Base-by-base conservation (phyloP, 176 grass and related monocot species). In the Cenchrus americanus region DNA sequence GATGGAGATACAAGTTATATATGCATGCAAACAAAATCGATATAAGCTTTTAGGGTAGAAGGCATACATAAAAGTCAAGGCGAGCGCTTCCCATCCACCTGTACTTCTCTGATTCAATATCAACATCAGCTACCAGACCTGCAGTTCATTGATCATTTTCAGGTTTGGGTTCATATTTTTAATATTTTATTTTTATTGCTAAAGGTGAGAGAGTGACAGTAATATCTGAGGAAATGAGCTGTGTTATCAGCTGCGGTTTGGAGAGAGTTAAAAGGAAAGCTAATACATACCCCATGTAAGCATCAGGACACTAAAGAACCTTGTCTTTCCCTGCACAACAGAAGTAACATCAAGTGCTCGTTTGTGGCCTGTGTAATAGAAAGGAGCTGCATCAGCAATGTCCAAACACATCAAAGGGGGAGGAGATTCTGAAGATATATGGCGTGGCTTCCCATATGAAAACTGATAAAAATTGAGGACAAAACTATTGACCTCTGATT, bases 1-100 rank as follows among this genome's bases (percentile, higher is more conserved):
- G 13, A 37, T 37, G 34, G 34, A 37, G 34, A 4, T 37, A 37
- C 34, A 11, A 66, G 48, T 8, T 50, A 3, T 1, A 47, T 64
- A 76, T 32, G 3, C 14, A 79, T 15, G 46, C 5, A 71, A 82
- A 14, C 22, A 47, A 73, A 43, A 60, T 77, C 21, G 11, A 66
- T 43, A 71, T 14, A 66, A 30, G 41, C 6, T 75, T 77, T 53
- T 54, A 77, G 18, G 61, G 44, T 74, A 84, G 69, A 58, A 76
- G 11, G 81, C 84, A 76, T 91, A 96, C 97, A 86, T 99, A 96
- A 73, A 99, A 89, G 5, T 92, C 89, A 68, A 99, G 71, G 30
- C 97, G 97, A 83, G 88, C 93, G n/a, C 93, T 94, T 87, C 93
- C 93, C 93, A 99, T 90, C 97, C 97, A 99, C 67, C 97, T 94